Evolutionary conservation across 2,329 filamentous ascomycete species (phyloP).

Genomic region (Emergomyces orientalis): DNA sequence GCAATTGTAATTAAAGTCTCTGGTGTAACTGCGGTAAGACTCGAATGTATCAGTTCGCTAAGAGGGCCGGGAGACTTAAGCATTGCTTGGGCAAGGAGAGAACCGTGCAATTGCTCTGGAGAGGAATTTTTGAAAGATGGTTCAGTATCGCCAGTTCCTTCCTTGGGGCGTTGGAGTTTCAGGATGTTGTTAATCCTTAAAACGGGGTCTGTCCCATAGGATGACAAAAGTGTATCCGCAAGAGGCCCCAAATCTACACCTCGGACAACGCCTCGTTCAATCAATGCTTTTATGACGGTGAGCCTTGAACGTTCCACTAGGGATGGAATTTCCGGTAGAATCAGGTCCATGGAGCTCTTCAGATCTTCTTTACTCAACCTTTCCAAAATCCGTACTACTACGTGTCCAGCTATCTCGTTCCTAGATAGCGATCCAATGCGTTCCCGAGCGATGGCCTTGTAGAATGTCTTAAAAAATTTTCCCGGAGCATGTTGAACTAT

Average conservation of each 20-base stretch:
- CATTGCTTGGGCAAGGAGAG: conserved; percentile 71
- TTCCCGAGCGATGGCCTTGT: conserved; percentile 67
- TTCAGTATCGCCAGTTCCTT: conserved; percentile 43
- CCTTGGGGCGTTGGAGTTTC: conserved; percentile 42
- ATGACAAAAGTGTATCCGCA: conserved; percentile 48
- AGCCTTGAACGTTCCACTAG: conserved; percentile 68
- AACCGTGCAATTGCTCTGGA: conserved; percentile 62
- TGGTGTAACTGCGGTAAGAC: conserved; percentile 52
- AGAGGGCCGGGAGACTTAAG: conserved; percentile 62
- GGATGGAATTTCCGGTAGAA: conserved; percentile 61
- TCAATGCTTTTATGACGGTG: conserved; percentile 67
- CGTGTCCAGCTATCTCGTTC: conserved; percentile 84
- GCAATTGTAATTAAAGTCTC: conserved; percentile 56
- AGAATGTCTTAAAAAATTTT: conserved; percentile 83
- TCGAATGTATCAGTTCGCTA: conserved; percentile 61
- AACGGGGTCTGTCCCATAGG: conserved; percentile 44
- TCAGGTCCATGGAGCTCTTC: conserved; percentile 58
- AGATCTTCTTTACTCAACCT: conserved; percentile 82
- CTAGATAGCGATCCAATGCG: conserved; percentile 71
- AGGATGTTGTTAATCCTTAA: conserved; percentile 52
- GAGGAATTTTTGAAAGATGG: conserved; percentile 35
- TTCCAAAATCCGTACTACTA: conserved; percentile 72
- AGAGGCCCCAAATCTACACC: conserved; percentile 49
- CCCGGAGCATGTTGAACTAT: conserved; percentile 72
- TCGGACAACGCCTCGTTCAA: conserved; percentile 71